phyloP scores from a whole-genome alignment of 441 rosid genomes.

The Populus hybrid region DNA sequence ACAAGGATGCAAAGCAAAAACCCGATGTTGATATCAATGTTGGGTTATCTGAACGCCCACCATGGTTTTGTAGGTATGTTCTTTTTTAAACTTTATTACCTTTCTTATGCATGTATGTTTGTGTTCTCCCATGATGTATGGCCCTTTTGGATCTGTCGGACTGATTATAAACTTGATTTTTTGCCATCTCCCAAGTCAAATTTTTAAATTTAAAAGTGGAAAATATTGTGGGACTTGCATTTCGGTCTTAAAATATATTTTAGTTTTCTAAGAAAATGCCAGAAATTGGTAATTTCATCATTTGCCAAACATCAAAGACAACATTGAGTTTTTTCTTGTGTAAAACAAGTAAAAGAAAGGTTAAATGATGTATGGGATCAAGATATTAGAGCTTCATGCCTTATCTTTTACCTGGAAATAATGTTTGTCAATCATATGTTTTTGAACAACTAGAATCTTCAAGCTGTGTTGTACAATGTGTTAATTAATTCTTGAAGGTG shows the following conservation, averaged over 20 bases:
- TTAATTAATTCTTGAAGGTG: background rate
- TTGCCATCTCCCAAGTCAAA: background rate
- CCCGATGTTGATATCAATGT: conserved; percentile 67
- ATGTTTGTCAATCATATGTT: background rate
- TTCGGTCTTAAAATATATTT: background rate
- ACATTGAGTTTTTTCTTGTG: background rate
- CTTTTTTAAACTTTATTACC: background rate
- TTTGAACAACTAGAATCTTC: no score
- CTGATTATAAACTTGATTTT: background rate
- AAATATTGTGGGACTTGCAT: background rate
- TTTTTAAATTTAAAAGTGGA: no score
- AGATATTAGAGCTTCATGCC: background rate
- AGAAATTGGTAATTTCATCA: background rate
- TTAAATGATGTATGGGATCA: background rate
- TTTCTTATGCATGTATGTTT: background rate
- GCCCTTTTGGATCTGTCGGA: background rate
- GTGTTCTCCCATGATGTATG: background rate
- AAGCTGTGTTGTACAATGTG: background rate
- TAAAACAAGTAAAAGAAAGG: background rate
- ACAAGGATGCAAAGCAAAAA: conserved; percentile 48
- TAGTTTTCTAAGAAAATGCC: background rate
- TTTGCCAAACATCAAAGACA: background rate
- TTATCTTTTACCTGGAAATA: background rate
- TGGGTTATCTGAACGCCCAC: conserved; percentile 77
- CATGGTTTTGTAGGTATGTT: conserved; percentile 91